These are phyloP conservation scores for Styphnolobium japonicum DNA, from an alignment of 306 rosid genomes.

Conservation along the genomic window DNA sequence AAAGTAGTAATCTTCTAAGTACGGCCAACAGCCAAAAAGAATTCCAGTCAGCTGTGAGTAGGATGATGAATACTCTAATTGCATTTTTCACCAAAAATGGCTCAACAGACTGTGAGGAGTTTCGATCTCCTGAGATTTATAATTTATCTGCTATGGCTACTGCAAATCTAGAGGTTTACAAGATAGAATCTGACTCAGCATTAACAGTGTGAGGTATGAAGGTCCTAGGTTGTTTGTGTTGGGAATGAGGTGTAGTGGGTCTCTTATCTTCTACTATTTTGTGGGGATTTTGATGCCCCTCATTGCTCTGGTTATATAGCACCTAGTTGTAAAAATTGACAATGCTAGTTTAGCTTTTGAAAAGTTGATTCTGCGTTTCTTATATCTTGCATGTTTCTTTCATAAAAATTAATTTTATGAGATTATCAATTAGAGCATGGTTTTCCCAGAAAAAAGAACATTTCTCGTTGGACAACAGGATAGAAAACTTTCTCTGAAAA, in stretches of 20 bases:
- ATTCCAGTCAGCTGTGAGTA: constrained; percentile 47
- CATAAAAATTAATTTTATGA: neutral
- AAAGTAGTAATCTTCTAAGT: neutral
- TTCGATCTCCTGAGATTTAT: constrained; percentile 33
- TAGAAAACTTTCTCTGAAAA: neutral
- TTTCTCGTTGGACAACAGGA: neutral
- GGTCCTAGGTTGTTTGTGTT: neutral
- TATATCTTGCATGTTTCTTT: neutral
- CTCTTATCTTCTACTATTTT: constrained; percentile 1
- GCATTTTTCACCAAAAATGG: constrained; percentile 67
- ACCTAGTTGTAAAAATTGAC: neutral
- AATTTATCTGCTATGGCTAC: constrained; percentile 18
- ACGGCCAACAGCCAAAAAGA: constrained; percentile 13
- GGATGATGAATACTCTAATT: constrained; percentile 57
- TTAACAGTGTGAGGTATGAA: constrained; percentile 19
- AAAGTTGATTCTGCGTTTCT: neutral
- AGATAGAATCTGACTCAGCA: constrained; percentile 9
- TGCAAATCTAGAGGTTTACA: constrained; percentile 27
- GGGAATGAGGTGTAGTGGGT: constrained; percentile 15
- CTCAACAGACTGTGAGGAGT: constrained; percentile 56
- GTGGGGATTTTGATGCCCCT: constrained; percentile 20
- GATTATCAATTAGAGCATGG: neutral
- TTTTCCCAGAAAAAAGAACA: neutral
- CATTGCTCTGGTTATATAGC: neutral
- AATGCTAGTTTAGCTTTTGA: neutral